Base-by-base conservation (phyloP, 228 moss, liverwort and hornwort species). In the Sphagnum fallax region DNA sequence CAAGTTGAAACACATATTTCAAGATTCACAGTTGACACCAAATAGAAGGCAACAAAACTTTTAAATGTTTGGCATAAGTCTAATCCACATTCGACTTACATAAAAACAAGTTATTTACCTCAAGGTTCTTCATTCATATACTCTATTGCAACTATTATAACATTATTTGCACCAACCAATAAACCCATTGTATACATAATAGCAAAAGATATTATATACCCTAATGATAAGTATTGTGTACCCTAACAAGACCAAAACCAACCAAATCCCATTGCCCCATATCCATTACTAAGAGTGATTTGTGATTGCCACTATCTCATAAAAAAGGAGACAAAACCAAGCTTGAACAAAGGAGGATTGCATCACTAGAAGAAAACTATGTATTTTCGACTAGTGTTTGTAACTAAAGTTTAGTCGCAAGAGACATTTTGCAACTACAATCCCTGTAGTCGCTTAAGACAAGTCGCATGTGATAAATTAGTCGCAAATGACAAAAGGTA, bases 91-190 rank as follows among this genome's bases (percentile, higher is more conserved):
- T 8, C 0, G 49, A 16, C 0, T 16, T 16, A 16, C 13, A 51
- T 18, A 9, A 13, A 47, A 5, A n/a, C 16, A 0, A 5, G 7
- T 16, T 16, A 11, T 59, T 73, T 71, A 93, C 97, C 93, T 16
- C 16, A 16, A 16, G 16, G 75, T 93, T 98, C 68, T 90, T 84
- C 64, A 98, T 89, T 98, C 97, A 69, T 98, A 91, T 52, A 93
- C 90, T 69, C 97, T 57, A 93, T 98, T 48, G 97, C 97, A 51
- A 90, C 97, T 47, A 85, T 88, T 6, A 93, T 76, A 9, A 93
- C 97, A 76, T 98, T 93, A 1, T 93, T 98, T 93, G 93, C 70
- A 0, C 65, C 59, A 5, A 8, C 57, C 2, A 10, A 9, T 5
- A 64, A 4, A 10, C 18, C 47, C 51, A 71, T 47, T 4, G 0